Percentiles rank a stretch among this genome's conserved stretches.
Evolutionary conservation across 164 flowering plant species (phyloP).

Genomic region (Berberis thunbergii): DNA sequence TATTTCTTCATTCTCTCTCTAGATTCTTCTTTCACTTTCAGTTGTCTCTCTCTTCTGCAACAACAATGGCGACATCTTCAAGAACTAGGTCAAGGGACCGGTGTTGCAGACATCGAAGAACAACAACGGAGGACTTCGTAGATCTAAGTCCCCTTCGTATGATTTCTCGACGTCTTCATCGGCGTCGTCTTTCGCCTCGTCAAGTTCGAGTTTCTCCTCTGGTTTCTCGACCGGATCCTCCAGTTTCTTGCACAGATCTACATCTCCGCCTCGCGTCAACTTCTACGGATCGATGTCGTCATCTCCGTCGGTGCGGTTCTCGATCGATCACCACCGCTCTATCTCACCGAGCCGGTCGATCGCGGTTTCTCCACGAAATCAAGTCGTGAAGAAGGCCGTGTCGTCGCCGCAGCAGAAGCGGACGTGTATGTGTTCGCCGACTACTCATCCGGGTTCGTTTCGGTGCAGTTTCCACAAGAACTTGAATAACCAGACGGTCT

Average conservation of each 20-base stretch:
- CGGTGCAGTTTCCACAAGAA: slow-evolving; percentile 71
- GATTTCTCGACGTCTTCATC: slow-evolving; percentile 9
- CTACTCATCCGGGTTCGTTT: slow-evolving; percentile 85
- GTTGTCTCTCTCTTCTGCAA: slow-evolving; percentile 4
- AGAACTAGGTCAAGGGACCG: slow-evolving; percentile 26
- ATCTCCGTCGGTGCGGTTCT: slow-evolving; percentile 22
- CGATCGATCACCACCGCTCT: slow-evolving; percentile 21
- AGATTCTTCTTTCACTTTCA: not conserved
- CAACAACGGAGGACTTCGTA: slow-evolving; percentile 3
- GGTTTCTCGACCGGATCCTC: slow-evolving; percentile 20
- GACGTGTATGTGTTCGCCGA: slow-evolving; percentile 77
- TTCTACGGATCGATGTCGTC: slow-evolving; percentile 17
- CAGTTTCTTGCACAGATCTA: slow-evolving; percentile 20
- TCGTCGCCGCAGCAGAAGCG: slow-evolving; percentile 33
- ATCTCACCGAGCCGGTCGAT: slow-evolving; percentile 32
- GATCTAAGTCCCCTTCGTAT: slow-evolving; percentile 20
- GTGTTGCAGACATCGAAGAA: slow-evolving; percentile 2
- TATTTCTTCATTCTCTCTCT: slow-evolving; percentile 9
- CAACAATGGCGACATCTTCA: slow-evolving; percentile 30
- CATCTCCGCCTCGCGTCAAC: slow-evolving; percentile 36
- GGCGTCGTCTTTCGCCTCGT: slow-evolving; percentile 20
- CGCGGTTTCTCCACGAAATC: slow-evolving; percentile 15
- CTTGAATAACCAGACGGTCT: slow-evolving; percentile 4
- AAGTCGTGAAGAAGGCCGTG: slow-evolving; percentile 14
- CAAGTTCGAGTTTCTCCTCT: slow-evolving; percentile 22